phyloP scores from a whole-genome alignment of 192 early-diverging fungal genomes.

The Coemansia sp. region DNA sequence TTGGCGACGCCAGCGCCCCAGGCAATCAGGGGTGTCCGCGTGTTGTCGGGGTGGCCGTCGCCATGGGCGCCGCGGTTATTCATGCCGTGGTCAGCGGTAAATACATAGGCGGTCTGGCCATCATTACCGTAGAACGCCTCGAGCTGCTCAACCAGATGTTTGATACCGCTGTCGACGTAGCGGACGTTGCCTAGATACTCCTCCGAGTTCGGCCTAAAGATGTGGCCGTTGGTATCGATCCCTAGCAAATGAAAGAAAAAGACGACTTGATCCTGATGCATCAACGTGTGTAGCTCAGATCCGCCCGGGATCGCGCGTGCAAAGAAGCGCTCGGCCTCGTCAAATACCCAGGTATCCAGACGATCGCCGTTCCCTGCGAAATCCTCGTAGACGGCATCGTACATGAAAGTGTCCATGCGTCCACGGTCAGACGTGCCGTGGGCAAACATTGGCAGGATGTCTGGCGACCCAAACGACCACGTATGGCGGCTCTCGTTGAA shows the following conservation, averaged over 20 bases:
- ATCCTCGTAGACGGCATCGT: slow-evolving; percentile 81
- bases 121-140: slow-evolving; percentile 78
- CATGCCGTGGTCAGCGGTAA: slow-evolving; percentile 97
- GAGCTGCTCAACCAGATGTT: slow-evolving; percentile 65
- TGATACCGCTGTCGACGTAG: slow-evolving; percentile 76
- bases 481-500: slow-evolving; percentile 93
- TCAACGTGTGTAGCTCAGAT: slow-evolving; percentile 54
- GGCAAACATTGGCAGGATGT: slow-evolving; percentile 96
- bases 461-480: slow-evolving; percentile 97
- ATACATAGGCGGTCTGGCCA: slow-evolving; percentile 82
- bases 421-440: slow-evolving; percentile 80
- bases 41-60: slow-evolving; percentile 95
- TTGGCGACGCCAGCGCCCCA: slow-evolving; percentile 91
- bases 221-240: slow-evolving; percentile 94
- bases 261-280: slow-evolving; percentile 76
- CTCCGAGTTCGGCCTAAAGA: slow-evolving; percentile 75
- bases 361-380: slow-evolving; percentile 82
- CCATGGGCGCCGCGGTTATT: slow-evolving; percentile 89
- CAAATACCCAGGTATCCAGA: slow-evolving; percentile 92
- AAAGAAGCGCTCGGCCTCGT: slow-evolving; percentile 74
- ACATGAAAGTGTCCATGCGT: slow-evolving; percentile 89
- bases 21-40: slow-evolving; percentile 87
- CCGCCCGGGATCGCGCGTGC: slow-evolving; percentile 27
- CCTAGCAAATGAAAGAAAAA: slow-evolving; percentile 96
- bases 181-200: slow-evolving; percentile 88